Evolutionary conservation across 345 rosid species (phyloP).

Genomic region (Pelargonium nanum): DNA sequence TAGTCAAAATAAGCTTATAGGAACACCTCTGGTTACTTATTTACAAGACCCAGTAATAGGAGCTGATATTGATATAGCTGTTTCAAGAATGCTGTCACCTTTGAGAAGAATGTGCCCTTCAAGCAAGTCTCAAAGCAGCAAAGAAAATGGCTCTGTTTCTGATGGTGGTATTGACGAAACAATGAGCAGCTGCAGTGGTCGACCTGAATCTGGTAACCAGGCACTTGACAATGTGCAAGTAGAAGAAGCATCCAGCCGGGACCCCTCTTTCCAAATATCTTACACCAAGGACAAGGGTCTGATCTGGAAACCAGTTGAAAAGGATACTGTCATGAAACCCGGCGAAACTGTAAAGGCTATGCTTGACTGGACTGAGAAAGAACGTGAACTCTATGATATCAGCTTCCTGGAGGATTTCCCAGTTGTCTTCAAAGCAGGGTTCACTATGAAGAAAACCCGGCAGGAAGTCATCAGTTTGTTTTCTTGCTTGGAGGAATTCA

Average conservation of each 20-base stretch:
- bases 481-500: conserved; percentile 89
- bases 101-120: conserved; percentile 47
- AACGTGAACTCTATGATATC: conserved; percentile 50
- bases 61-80: conserved; percentile 46
- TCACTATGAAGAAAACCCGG: conserved; percentile 57
- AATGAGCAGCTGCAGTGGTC: conserved; percentile 27
- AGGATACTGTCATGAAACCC: conserved; percentile 37
- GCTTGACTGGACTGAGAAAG: conserved; percentile 65
- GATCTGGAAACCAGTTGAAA: conserved; percentile 33
- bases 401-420: conserved; percentile 73
- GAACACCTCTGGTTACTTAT: conserved; percentile 63
- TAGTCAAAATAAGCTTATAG: conserved; percentile 37
- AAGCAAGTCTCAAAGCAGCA: conserved; percentile 30
- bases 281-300: conserved; percentile 28
- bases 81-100: conserved; percentile 49
- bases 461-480: conserved; percentile 73
- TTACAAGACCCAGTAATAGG: conserved; percentile 46
- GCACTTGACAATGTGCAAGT: conserved; percentile 24
- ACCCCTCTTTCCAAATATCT: conserved; percentile 34
- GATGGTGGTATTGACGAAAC: conserved; percentile 36
- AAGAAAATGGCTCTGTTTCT: conserved; percentile 42
- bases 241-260: conserved; percentile 25
- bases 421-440: conserved; percentile 51
- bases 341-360: conserved; percentile 34
- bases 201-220: conserved; percentile 17